Conservation (phyloP, 106 monocot genomes). For the Apostasia shenzhenica region DNA sequence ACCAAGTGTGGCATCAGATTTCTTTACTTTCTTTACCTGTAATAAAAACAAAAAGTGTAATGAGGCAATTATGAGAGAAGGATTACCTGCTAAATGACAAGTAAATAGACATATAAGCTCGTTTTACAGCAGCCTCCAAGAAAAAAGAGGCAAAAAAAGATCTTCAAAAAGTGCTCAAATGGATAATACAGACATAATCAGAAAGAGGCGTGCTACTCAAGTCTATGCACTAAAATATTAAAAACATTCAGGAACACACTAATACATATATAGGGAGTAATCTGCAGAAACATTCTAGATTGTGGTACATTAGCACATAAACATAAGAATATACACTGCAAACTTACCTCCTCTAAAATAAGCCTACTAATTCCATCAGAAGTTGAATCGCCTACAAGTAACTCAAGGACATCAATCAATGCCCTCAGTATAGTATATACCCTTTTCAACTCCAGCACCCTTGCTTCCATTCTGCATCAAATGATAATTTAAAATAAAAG, state of each 20-base stretch:
- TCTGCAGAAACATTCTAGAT: too few relatives aligned
- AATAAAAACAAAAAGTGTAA: slow-evolving; percentile 8
- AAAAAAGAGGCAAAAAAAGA: too few relatives aligned
- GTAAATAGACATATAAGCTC: not conserved
- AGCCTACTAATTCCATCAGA: slow-evolving; percentile 44
- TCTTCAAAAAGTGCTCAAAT: too few relatives aligned
- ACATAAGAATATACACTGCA: not conserved
- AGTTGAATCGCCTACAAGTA: slow-evolving; percentile 44
- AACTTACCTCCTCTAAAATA: slow-evolving; percentile 79
- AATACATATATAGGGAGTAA: too few relatives aligned
- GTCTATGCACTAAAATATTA: not conserved
- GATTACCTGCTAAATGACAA: not conserved
- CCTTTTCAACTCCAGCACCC: slow-evolving; percentile 58
- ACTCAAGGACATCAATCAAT: slow-evolving; percentile 79
- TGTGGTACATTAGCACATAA: too few relatives aligned
- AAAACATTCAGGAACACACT: too few relatives aligned
- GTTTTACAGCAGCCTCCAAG: not conserved
- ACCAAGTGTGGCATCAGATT: slow-evolving; percentile 64
- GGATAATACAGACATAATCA: too few relatives aligned
- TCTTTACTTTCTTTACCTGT: slow-evolving; percentile 69
- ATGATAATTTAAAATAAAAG: slow-evolving; percentile 3
- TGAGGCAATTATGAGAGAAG: not conserved
- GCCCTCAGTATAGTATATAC: slow-evolving; percentile 63
- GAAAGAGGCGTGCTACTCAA: too few relatives aligned
- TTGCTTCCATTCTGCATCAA: slow-evolving; percentile 37